Evolutionary conservation across 805 yeast genomes (phyloP), one percentile per base, ranked within the genome.

Genomic region (Jamesozyma lodderae): DNA sequence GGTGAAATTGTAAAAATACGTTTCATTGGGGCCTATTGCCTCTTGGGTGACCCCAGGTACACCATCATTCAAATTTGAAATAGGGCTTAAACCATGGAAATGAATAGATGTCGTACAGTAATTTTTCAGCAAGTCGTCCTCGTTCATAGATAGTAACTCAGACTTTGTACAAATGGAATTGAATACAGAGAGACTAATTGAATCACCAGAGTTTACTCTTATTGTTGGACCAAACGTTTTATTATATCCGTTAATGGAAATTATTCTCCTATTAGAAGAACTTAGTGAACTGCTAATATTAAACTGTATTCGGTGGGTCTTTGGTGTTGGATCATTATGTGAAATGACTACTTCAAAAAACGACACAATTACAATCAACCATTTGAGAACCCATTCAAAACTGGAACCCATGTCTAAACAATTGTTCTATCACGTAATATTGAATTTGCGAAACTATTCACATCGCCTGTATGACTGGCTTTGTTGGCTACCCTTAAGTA

Each of bases 21-120:
- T 69, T 46, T 73, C 75, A 19, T 77, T 79, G 10, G 80, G 76
- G 28, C 75, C 68, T 44, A 81, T 79, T 28, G 87, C 84, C 56
- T 82, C 75, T 55, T 81, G 88, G 11, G 84, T 77, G 16, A 81
- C 37, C 4, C 45, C 45, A 4, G 61, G 61, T 14, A 56, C 53
- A 8, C 61, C 60, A 76, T 65, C 67, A 67, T 65, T 36, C 11
- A 67, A 65, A 8, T 74, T 66, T 2, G 67, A 69, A 9, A 61
- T 57, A 41, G 70, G 74, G 8, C 62, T 57, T 37, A 73, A 46
- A 1, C 80, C 79, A 44, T 75, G 80, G 46, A 73, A 73, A 47
- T 75, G 80, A 17, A 75, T 44, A 0, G 73, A 53, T 0, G 72
- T 66, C 4, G 28, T 32, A 31, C 57, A 52, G 31, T 49, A 52